A percentile compares a stretch with the other conserved stretches of the same genome.
phyloP scores from a whole-genome alignment of 805 yeast genomes.

The Phaffomyces antillensis region DNA sequence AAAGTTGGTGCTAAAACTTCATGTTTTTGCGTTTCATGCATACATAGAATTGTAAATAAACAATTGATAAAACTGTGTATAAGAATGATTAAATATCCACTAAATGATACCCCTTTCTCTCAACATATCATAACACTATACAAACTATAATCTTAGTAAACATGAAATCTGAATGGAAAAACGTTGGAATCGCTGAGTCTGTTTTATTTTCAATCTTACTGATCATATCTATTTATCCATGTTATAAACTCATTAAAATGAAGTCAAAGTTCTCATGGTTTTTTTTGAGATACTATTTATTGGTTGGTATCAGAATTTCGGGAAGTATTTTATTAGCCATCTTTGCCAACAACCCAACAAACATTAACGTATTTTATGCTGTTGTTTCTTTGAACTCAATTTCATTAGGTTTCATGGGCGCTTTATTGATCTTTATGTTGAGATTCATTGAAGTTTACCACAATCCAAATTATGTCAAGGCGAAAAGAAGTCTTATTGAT shows the following conservation, averaged over 20 bases:
- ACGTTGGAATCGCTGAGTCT: not conserved
- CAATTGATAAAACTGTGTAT: too few species aligned
- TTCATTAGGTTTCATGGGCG: constrained; percentile 4
- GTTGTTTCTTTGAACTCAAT: not conserved
- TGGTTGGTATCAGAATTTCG: not conserved
- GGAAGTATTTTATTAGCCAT: not conserved
- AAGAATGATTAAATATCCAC: too few species aligned
- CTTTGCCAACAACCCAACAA: not conserved
- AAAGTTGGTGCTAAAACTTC: too few species aligned
- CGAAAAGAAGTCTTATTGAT: not conserved
- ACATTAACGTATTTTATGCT: not conserved
- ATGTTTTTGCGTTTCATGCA: too few species aligned
- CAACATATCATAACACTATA: too few species aligned
- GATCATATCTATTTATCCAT: not conserved
- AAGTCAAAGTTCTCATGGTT: constrained; percentile 1
- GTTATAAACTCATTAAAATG: not conserved
- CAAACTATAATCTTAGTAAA: too few species aligned
- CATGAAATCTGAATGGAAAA: not conserved
- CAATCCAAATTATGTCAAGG: not conserved
- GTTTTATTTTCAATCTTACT: not conserved
- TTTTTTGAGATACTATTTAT: constrained; percentile 1
- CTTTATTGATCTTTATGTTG: not conserved
- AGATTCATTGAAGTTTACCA: constrained; percentile 4
- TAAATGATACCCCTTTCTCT: too few species aligned
- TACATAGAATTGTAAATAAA: too few species aligned